Conservation (phyloP, 257 asterid genomes). For the Nicotiana knightiana region DNA sequence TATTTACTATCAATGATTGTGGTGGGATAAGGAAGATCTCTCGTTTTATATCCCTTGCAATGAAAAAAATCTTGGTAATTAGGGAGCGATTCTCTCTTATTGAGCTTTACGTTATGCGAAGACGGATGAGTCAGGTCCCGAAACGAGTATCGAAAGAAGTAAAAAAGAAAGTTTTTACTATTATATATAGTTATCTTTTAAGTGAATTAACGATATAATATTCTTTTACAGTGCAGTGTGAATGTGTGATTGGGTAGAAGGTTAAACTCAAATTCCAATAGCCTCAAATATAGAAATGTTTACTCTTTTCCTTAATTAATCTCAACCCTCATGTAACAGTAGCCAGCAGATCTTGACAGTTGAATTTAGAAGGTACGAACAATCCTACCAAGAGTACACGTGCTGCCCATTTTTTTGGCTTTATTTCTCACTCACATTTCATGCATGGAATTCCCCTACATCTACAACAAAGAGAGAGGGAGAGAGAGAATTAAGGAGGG, state of each 20-base stretch:
- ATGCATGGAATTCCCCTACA: conserved; percentile 25
- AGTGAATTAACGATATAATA: too few relatives aligned
- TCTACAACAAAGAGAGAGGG: conserved; percentile 12
- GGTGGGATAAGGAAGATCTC: too few relatives aligned
- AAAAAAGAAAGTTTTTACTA: too few relatives aligned
- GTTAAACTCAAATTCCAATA: not conserved
- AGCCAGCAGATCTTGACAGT: conserved; percentile 13
- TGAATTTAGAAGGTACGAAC: conserved; percentile 6
- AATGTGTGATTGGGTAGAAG: not conserved
- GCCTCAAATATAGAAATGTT: not conserved
- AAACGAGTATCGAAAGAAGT: too few relatives aligned
- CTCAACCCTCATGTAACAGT: not conserved
- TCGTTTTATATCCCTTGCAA: too few relatives aligned
- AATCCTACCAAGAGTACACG: conserved; percentile 7
- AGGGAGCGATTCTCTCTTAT: too few relatives aligned
- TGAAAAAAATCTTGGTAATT: too few relatives aligned
- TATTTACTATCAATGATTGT: too few relatives aligned
- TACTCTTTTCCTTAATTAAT: not conserved
- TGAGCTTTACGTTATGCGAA: too few relatives aligned
- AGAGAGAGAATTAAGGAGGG: not conserved
- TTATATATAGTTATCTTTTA: too few relatives aligned
- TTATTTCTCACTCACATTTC: conserved; percentile 4
- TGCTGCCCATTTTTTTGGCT: not conserved
- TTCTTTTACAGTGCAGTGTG: too few relatives aligned
- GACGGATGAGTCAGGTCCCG: too few relatives aligned